Evolutionary conservation across 768 basidiomycete species (phyloP), one percentile per base, ranked within the genome.

Genomic region (Thelephora aurantiotincta): DNA sequence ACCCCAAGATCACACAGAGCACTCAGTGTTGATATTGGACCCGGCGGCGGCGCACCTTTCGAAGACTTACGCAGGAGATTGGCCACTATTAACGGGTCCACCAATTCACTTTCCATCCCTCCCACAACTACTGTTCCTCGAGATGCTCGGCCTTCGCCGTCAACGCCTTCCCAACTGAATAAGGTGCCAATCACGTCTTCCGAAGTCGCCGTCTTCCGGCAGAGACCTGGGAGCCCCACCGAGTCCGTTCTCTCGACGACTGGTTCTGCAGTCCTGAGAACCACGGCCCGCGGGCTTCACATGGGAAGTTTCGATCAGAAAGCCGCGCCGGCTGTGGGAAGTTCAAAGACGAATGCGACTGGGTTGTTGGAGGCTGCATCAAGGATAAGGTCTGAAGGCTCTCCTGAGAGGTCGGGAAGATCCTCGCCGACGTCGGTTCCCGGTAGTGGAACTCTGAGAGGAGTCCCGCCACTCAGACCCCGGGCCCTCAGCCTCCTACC

Each of bases 251-350:
- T 82, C 5, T 91, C 89, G 2, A 75, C 75, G 4, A 63, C 80
- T 0, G 83, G 82, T 52, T 82, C 83, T 0, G 70, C 74, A 11
- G 70, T 73, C 1, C 51, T 55, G 11, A 68, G 80, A 47, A 70
- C 74, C 18, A 72, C 72, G 2, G 60, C 72, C 12, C 80, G 79
- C 51, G 70, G 80, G 35, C 60, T 87, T 38, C 83, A 84, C 22
- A 68, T 84, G 12, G 82, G 82, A 5, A 76, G 78, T 44, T 71
- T 71, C 11, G 89, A 91, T 52, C 80, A 80, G 53, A 93, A 94
- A 58, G 92, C 87, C 3, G 86, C 88, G 0, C 86, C 96, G 22
- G 89, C 92, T 3, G 67, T 98, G 35, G 92, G 86, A 1, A 84
- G 91, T 2, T 87, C 86, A 6, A 82, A 77, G 58, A 75, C 80